Evolutionary conservation across 2,329 filamentous ascomycete genomes (phyloP), one percentile per base, ranked within the genome.

Genomic region (Fusarium graminum): DNA sequence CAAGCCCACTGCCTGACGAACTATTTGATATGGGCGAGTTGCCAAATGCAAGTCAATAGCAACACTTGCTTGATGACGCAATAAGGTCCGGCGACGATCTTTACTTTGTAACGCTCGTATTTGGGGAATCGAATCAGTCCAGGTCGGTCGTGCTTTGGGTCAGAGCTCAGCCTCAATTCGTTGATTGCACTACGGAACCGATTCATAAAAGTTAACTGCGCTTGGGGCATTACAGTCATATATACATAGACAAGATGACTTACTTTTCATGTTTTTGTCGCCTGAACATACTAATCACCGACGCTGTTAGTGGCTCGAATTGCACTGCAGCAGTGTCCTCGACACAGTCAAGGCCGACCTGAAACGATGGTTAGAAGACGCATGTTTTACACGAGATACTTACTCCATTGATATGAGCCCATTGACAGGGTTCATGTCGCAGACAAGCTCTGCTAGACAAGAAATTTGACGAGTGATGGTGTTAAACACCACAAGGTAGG

Each of bases 401-500:
- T 17, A 3, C 40, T 17, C 28, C 17, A 14, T n/a, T 29, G 36
- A 16, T 40, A 8, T 25, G 13, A 26, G 16, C 16, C 16, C 13
- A 28, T 41, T n/a, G 19, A 16, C 22, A n/a, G 32, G 22, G 16
- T 44, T n/a, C 16, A 6, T 36, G 16, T 11, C 32, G 43, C 25
- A 55, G 16, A 26, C n/a, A 26, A 9, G 7, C 6, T 26, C 19
- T 17, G 2, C 7, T 4, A 9, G 7, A 26, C 25, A 50, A 17
- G 19, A 43, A 16, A 42, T 36, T 29, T 16, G 28, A 44, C 17
- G 34, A 36, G n/a, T 36, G 34, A 26, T 45, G 38, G 40, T 51
- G 38, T 22, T 25, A 22, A 25, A 44, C 32, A 44, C 40, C 34
- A 52, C 40, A 63, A 44, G 59, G 51, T 63, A 58, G 44, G 58